Evolutionary conservation across 495 filamentous ascomycete genomes (phyloP).

Genomic region (Talaromyces proteolyticus): DNA sequence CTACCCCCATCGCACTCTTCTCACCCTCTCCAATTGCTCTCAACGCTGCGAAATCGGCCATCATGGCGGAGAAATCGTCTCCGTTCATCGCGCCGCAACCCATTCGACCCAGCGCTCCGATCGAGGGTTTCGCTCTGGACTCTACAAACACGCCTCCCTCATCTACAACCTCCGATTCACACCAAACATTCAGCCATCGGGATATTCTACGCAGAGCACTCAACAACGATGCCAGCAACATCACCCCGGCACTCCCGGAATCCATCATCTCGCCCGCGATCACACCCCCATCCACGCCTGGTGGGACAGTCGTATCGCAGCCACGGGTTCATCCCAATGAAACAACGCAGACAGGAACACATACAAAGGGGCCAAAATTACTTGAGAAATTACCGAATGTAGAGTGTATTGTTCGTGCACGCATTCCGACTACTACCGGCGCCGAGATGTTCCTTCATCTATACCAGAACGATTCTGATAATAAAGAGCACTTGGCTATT

Average conservation of each 20-base stretch:
- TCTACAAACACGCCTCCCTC: neutral
- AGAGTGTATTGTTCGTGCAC: slow-evolving; percentile 74
- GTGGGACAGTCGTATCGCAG: slow-evolving; percentile 52
- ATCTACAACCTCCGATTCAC: neutral
- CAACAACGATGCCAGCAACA: neutral
- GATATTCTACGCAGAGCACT: slow-evolving; percentile 1
- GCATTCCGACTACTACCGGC: slow-evolving; percentile 81
- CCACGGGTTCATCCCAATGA: slow-evolving; percentile 18
- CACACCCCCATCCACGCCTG: slow-evolving; percentile 70
- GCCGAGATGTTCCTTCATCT: slow-evolving; percentile 97
- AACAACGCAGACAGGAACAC: slow-evolving; percentile 16
- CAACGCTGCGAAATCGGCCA: neutral
- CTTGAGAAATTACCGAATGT: slow-evolving; percentile 67
- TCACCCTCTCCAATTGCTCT: neutral
- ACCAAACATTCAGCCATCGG: neutral
- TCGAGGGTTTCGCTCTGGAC: slow-evolving; percentile 3
- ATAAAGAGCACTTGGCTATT: slow-evolving; percentile 97
- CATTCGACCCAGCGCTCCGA: neutral
- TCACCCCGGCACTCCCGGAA: slow-evolving; percentile 38
- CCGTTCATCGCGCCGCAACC: slow-evolving; percentile 8
- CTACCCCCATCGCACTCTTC: neutral
- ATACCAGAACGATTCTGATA: slow-evolving; percentile 86
- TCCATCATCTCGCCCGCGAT: slow-evolving; percentile 68
- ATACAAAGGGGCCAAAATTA: slow-evolving; percentile 57
- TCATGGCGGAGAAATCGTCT: slow-evolving; percentile 7